A percentile compares a stretch with the other conserved stretches of the same genome.
Conservation (phyloP, 345 rosid species). For the Gossypium arboreum region DNA sequence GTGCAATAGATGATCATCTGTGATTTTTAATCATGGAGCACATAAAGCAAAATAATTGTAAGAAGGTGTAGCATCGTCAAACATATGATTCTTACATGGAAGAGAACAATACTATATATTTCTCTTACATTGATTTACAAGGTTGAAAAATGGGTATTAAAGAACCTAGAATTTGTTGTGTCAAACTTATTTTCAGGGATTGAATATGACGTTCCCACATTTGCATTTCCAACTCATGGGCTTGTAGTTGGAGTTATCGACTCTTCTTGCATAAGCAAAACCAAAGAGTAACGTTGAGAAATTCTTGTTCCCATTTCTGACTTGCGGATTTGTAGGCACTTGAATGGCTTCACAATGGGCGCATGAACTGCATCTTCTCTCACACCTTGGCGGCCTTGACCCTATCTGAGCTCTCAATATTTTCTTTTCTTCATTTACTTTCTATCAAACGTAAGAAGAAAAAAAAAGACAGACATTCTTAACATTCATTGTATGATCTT, state of each 20-base stretch:
- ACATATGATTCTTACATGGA: not conserved
- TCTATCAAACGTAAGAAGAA: conserved; percentile 16
- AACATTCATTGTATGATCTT: not conserved
- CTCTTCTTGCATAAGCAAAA: conserved; percentile 54
- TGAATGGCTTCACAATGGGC: conserved; percentile 83
- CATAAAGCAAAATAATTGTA: not conserved
- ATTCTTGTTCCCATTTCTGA: conserved; percentile 23
- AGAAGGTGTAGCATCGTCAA: not conserved
- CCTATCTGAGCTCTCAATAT: conserved; percentile 62
- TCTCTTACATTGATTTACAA: conserved; percentile 8
- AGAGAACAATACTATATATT: not conserved
- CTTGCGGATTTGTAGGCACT: conserved; percentile 75
- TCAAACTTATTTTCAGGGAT: conserved; percentile 44
- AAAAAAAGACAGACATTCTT: not conserved
- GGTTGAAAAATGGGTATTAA: not conserved
- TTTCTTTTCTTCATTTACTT: conserved; percentile 31
- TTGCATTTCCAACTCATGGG: conserved; percentile 98
- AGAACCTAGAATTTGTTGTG: too few relatives aligned
- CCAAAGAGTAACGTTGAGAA: conserved; percentile 20
- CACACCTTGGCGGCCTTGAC: conserved; percentile 83
- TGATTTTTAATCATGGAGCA: not conserved
- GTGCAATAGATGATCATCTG: too few relatives aligned
- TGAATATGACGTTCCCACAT: conserved; percentile 82
- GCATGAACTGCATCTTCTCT: conserved; percentile 71
- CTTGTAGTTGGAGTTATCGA: conserved; percentile 59